These are phyloP conservation scores for Cyberlindnera maclurae DNA, from an alignment of 805 yeast species.

Conservation along the genomic window DNA sequence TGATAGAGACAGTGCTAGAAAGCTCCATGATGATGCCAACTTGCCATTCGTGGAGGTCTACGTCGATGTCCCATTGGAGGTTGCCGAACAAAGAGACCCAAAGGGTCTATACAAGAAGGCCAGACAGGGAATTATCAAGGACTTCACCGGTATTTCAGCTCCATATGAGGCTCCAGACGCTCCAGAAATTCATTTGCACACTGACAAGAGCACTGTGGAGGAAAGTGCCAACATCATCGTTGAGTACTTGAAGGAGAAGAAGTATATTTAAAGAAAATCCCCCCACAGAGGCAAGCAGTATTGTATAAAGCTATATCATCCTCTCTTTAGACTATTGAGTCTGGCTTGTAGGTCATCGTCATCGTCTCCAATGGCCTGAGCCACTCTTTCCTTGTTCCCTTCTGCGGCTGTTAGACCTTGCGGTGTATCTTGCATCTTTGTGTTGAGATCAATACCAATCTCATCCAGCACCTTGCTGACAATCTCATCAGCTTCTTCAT, in stretches of 20 bases:
- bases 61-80: constrained; percentile 88
- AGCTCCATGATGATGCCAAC: constrained; percentile 65
- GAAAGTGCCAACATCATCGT: constrained; percentile 70
- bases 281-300: no score
- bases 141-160: constrained; percentile 92
- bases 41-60: constrained; percentile 86
- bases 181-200: constrained; percentile 78
- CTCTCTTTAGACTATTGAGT: constrained; percentile 68
- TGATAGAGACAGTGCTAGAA: constrained; percentile 82
- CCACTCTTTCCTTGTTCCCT: constrained; percentile 32
- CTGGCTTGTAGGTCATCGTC: constrained; percentile 90
- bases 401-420: constrained; percentile 25
- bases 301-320: no score
- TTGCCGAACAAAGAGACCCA: constrained; percentile 96
- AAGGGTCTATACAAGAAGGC: constrained; percentile 96
- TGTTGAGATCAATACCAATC: constrained; percentile 78
- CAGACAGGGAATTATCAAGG: constrained; percentile 87
- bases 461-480: constrained; percentile 91
- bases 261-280: constrained; percentile 18
- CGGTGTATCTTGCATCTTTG: constrained; percentile 41
- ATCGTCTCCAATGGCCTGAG: constrained; percentile 47
- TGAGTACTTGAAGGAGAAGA: constrained; percentile 54
- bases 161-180: constrained; percentile 89
- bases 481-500: constrained; percentile 85
- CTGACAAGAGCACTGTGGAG: constrained; percentile 66